Conservation (phyloP, 257 asterid species). For the Lycium ferocissimum region DNA sequence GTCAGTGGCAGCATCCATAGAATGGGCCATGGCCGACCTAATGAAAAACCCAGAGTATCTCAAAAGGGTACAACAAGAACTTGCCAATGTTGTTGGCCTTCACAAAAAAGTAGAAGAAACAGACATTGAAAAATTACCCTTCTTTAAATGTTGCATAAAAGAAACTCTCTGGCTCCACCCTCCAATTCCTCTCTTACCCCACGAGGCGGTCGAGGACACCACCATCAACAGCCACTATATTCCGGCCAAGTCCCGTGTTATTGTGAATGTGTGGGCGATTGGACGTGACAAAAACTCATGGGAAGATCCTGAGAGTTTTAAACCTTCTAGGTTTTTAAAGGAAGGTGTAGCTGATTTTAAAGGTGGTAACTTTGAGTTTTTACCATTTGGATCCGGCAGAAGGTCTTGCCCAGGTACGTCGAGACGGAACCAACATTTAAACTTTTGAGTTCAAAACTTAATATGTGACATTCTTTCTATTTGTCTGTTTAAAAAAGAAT, state of each 20-base stretch:
- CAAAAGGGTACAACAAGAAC: conserved; percentile 49
- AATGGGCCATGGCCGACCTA: conserved; percentile 65
- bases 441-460: not conserved
- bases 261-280: conserved; percentile 62
- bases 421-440: not conserved
- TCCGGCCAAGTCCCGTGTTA: conserved; percentile 51
- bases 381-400: conserved; percentile 63
- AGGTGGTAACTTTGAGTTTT: conserved; percentile 54
- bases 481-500: no score
- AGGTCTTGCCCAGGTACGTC: conserved; percentile 54
- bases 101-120: conserved; percentile 49
- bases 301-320: conserved; percentile 50
- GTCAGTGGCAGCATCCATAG: conserved; percentile 53
- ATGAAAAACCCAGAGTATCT: conserved; percentile 50
- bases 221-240: conserved; percentile 49
- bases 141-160: conserved; percentile 47
- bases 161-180: conserved; percentile 69
- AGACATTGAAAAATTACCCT: conserved; percentile 50
- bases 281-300: conserved; percentile 54
- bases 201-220: conserved; percentile 46
- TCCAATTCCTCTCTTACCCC: conserved; percentile 59
- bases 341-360: conserved; percentile 48
- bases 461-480: no score
- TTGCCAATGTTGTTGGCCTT: conserved; percentile 42
- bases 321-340: conserved; percentile 44